Percentiles rank a stretch among this genome's conserved stretches.
phyloP scores from a whole-genome alignment of 1,284 basidiomycete genomes.

The Naganishia albida region DNA sequence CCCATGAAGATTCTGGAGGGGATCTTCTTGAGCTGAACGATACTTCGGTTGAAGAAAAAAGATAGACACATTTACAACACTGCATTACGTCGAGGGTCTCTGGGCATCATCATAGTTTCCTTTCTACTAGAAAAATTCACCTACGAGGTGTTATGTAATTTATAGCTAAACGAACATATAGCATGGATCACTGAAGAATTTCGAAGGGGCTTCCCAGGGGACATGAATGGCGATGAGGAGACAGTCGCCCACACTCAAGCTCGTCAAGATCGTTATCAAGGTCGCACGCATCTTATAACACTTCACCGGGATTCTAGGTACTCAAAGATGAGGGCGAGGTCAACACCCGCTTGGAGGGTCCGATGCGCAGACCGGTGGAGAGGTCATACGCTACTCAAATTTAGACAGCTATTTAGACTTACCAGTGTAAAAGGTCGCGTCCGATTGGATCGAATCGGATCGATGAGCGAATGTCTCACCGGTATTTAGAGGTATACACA shows the following conservation, averaged over 20 bases:
- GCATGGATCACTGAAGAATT: background rate
- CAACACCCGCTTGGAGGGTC: too few relatives aligned
- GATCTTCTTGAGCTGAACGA: constrained; percentile 10
- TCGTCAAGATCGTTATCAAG: too few relatives aligned
- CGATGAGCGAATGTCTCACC: background rate
- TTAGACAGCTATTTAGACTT: too few relatives aligned
- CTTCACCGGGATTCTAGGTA: too few relatives aligned
- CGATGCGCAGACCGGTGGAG: too few relatives aligned
- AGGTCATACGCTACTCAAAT: too few relatives aligned
- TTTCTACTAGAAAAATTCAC: background rate
- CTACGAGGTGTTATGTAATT: constrained; percentile 2
- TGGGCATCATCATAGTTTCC: constrained; percentile 9
- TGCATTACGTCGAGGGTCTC: constrained; percentile 7
- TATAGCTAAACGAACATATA: background rate
- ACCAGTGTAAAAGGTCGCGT: background rate
- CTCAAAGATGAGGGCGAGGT: too few relatives aligned
- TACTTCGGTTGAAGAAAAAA: background rate
- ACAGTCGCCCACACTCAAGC: too few relatives aligned
- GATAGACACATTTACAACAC: constrained; percentile 13
- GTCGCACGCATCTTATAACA: too few relatives aligned
- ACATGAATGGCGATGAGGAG: too few relatives aligned
- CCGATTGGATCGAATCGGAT: too few relatives aligned
- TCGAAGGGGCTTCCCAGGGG: background rate
- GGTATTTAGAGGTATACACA: background rate
- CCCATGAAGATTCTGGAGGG: constrained; percentile 21